Percentiles rank a stretch among this genome's conserved stretches.
Conservation (phyloP, 2,329 filamentous ascomycete species). For the Pseudogymnoascus sp. region DNA sequence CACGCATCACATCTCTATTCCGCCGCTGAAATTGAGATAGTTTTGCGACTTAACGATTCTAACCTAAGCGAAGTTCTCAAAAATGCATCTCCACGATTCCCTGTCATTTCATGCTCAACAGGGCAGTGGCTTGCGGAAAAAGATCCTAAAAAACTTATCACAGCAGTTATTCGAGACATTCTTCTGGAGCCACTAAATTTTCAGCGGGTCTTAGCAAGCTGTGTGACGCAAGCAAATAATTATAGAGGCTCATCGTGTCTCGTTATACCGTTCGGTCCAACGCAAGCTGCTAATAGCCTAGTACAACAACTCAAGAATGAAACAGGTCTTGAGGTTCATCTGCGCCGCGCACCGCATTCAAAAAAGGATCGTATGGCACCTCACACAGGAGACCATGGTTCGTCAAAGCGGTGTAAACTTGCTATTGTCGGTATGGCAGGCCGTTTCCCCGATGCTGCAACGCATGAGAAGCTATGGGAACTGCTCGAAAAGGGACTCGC, state of each 20-base stretch:
- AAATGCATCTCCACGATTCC: constrained; percentile 38
- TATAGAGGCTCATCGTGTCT: constrained; percentile 37
- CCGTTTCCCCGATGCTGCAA: constrained; percentile 66
- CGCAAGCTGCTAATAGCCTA: constrained; percentile 41
- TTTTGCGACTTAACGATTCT: constrained; percentile 39
- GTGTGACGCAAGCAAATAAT: constrained; percentile 36
- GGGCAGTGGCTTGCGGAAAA: constrained; percentile 31
- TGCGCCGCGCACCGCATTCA: constrained; percentile 32
- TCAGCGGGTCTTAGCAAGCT: constrained; percentile 41
- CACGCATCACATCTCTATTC: constrained; percentile 49
- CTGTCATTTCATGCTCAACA: constrained; percentile 45
- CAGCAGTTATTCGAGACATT: constrained; percentile 40
- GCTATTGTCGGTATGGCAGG: constrained; percentile 81
- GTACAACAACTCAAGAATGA: constrained; percentile 36
- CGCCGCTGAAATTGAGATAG: constrained; percentile 36
- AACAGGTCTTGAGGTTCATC: constrained; percentile 37
- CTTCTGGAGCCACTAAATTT: constrained; percentile 44
- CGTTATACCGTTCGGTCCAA: constrained; percentile 44
- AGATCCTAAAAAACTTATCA: constrained; percentile 2
- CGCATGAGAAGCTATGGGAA: constrained; percentile 67
- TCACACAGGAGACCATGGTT: constrained; percentile 40
- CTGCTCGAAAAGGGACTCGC: constrained; percentile 67
- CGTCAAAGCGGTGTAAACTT: constrained; percentile 55
- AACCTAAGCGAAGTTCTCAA: constrained; percentile 34
- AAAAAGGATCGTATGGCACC: constrained; percentile 9